Base-by-base conservation (phyloP, 176 grass and related monocot genomes). In the Cenchrus purpureus region DNA sequence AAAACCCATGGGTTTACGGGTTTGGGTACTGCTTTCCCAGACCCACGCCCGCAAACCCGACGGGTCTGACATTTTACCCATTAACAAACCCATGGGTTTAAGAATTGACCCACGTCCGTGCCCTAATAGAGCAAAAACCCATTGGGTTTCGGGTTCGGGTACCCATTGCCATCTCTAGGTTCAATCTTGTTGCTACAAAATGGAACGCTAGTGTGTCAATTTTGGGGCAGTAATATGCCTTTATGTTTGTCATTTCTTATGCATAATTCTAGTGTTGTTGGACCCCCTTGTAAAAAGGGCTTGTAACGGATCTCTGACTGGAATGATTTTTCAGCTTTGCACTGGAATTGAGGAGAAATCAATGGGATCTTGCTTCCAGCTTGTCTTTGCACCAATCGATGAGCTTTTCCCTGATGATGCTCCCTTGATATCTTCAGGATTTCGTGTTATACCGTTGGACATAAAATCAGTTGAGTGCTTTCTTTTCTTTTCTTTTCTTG, bases 371-470 rank as follows among this genome's bases (percentile, higher is more conserved):
- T 97, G 97, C 82, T 92, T 92, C 73, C 97, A 99, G 70, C 97
- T 99, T 96, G 94, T 99, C 55, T 99, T 97, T 89, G 92, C 97
- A 61, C 92, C 92, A 77, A 94, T 99, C 12, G 92, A 99, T 77
- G 97, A 99, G 68, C 92, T 89, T 84, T 99, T 99, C 80, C 94
- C 97, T 69, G 97, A 99, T 54, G 97, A 99, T 85, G 92, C 94
- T 84, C 94, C 94, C 0, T 82, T 99, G 48, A 67, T 99, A 65
- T 91, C 97, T 65, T 99, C 97, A 78, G 97, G 97, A 34, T 99
- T 99, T 37, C 90, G 94, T 75, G 94, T 97, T 73, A 97, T 99
- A 73, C 97, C 94, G 1, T 74, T 99, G 86, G 97, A 92, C 85
- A 80, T 76, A 16, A 96, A 94, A 96, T 84, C 91, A 96, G 93